Evolutionary conservation across 768 basidiomycete species (phyloP).

Genomic region (Grammothele lineata): DNA sequence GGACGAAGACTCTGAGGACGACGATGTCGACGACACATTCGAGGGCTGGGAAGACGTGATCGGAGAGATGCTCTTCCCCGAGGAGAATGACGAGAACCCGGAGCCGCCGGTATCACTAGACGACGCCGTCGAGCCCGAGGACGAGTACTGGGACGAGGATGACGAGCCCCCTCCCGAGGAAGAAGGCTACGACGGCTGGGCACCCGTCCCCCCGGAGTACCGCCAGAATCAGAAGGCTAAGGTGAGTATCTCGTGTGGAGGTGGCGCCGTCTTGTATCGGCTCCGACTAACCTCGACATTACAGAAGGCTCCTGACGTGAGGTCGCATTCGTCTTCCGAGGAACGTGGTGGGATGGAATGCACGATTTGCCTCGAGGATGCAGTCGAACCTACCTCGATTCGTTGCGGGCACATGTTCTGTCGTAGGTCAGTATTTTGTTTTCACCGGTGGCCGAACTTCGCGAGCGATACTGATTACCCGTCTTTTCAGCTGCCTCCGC

Average conservation of each 20-base stretch:
- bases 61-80: constrained; percentile 21
- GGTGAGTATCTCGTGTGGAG: constrained; percentile 8
- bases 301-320: too few relatives aligned
- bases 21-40: constrained; percentile 20
- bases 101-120: neutral
- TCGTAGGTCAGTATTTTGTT: too few relatives aligned
- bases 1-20: constrained; percentile 15
- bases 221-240: neutral
- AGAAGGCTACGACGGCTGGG: constrained; percentile 17
- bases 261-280: too few relatives aligned
- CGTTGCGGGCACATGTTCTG: constrained; percentile 33
- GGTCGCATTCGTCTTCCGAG: too few relatives aligned
- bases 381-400: constrained; percentile 23
- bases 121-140: neutral
- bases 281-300: too few relatives aligned
- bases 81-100: constrained; percentile 13
- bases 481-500: constrained; percentile 11
- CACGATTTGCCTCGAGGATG: constrained; percentile 27
- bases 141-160: constrained; percentile 21
- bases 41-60: constrained; percentile 32
- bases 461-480: too few relatives aligned
- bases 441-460: too few relatives aligned
- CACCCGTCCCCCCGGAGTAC: constrained; percentile 7
- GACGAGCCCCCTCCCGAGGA: constrained; percentile 18
- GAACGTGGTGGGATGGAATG: too few relatives aligned